A percentile compares a stretch with the other conserved stretches of the same genome.
phyloP scores from a whole-genome alignment of 345 rosid species.

The Rubroshorea leprosula region DNA sequence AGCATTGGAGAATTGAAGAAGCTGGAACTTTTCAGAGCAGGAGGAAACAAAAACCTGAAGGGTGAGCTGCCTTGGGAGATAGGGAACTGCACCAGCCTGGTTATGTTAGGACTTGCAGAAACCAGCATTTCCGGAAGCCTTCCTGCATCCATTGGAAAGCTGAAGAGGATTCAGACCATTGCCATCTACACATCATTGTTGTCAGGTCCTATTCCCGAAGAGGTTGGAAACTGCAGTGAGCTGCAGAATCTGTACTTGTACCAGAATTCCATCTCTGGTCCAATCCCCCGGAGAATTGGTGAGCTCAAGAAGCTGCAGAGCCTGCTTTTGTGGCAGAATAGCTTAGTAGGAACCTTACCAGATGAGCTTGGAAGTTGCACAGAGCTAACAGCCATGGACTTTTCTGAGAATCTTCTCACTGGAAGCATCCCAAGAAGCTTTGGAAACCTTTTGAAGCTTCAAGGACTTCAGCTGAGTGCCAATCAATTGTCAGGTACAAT shows the following conservation, averaged over 20 bases:
- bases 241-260: constrained; percentile 76
- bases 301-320: constrained; percentile 72
- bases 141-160: constrained; percentile 66
- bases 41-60: constrained; percentile 81
- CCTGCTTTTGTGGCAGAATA: constrained; percentile 86
- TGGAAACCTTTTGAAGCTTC: constrained; percentile 68
- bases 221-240: constrained; percentile 78
- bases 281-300: constrained; percentile 59
- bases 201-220: constrained; percentile 76
- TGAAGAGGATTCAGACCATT: constrained; percentile 65
- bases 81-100: constrained; percentile 74
- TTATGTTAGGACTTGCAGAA: constrained; percentile 82
- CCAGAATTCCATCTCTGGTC: constrained; percentile 84
- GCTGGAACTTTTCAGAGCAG: constrained; percentile 62
- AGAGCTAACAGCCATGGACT: constrained; percentile 63
- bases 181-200: constrained; percentile 71
- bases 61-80: constrained; percentile 91
- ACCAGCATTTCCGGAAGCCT: constrained; percentile 85
- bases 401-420: constrained; percentile 69
- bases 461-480: constrained; percentile 83
- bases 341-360: constrained; percentile 75
- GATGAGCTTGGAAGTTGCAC: constrained; percentile 59
- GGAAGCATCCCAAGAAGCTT: constrained; percentile 77
- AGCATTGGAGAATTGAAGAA: constrained; percentile 57
- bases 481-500: constrained; percentile 76